These are phyloP conservation scores for Cladosporium sp. DNA, from an alignment of 2,329 filamentous ascomycete species.

Conservation along the genomic window DNA sequence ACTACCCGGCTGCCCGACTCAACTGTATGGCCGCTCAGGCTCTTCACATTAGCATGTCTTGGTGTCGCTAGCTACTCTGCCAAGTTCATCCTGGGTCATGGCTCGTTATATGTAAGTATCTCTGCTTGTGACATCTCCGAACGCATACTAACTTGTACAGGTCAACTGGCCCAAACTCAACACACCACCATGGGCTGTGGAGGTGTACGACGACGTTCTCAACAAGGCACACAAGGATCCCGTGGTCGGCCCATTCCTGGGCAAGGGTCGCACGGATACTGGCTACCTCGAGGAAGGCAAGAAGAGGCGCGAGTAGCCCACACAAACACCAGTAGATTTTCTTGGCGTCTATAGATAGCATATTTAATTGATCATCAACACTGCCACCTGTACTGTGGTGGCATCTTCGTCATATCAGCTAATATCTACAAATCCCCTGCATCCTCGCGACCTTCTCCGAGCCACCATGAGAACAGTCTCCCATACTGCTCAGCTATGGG, in stretches of 20 bases:
- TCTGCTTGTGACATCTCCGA: constrained; percentile 3
- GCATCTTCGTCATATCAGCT: background rate
- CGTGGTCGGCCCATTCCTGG: constrained; percentile 70
- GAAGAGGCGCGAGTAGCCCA: constrained; percentile 79
- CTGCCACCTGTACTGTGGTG: background rate
- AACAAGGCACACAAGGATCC: constrained; percentile 76
- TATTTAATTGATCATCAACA: background rate
- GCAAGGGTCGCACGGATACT: constrained; percentile 70
- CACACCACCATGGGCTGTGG: constrained; percentile 76
- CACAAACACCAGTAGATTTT: background rate
- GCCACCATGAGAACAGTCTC: constrained; percentile 2
- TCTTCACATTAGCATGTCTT: constrained; percentile 79
- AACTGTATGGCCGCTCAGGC: constrained; percentile 71
- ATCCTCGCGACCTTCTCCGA: background rate
- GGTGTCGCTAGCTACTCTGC: constrained; percentile 65
- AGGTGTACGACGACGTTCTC: constrained; percentile 85
- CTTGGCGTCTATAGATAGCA: constrained; percentile 9
- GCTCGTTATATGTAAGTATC: constrained; percentile 87
- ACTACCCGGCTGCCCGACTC: constrained; percentile 69
- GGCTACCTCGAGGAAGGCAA: constrained; percentile 93
- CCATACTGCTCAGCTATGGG: constrained; percentile 1
- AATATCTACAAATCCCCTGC: background rate
- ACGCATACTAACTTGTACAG: constrained; percentile 43
- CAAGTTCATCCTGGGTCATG: constrained; percentile 76
- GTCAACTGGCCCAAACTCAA: constrained; percentile 99